Evolutionary conservation across 2,329 filamentous ascomycete genomes (phyloP), one percentile per base, ranked within the genome.

Genomic region (Kalmusia sp.): DNA sequence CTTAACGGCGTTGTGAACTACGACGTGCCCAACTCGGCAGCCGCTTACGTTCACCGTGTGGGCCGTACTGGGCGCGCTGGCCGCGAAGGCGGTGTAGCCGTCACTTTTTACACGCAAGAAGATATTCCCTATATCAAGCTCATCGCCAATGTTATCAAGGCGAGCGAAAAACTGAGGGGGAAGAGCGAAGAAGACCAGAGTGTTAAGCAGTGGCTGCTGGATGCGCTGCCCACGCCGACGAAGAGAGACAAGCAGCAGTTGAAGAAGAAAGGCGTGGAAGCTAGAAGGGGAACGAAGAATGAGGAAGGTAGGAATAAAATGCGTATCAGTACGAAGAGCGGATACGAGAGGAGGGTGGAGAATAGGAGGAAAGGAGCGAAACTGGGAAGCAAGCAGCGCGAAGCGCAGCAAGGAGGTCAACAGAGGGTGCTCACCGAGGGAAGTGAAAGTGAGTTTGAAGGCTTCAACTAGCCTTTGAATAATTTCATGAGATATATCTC

Each of bases 1-100:
- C 88, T 99, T 58, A 97, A 97, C 67, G 92, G 93, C 39, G 93
- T 99, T 0, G 90, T 99, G 46, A 99, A 98, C 76, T 99, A 97
- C 77, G 95, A 99, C 73, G 92, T 97, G 7, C 95, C 95, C 0
- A 91, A 88, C n/a, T 93, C 90, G 0, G 89, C 90, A 4, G 93
- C 93, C 0, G 87, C 87, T 1, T 99, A 99, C 70, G 90, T 99
- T 6, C 95, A 99, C 76, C 90, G 95, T 9, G 92, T 95, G 0
- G 95, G 95, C 0, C 85, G 95, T 40, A 98, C 95, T 0, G 95
- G 93, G 0, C 84, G 95, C 19, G 95, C 93, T 0, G 95, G 95
- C 0, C 84, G 93, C 21, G 86, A 90, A 66, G 93, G 93, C 17
- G 95, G 95, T 41, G 85, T 96, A 3, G 93, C 92, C 0, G 89